Base-by-base conservation (phyloP, 2,329 filamentous ascomycete genomes). In the Colletotrichum sp. region DNA sequence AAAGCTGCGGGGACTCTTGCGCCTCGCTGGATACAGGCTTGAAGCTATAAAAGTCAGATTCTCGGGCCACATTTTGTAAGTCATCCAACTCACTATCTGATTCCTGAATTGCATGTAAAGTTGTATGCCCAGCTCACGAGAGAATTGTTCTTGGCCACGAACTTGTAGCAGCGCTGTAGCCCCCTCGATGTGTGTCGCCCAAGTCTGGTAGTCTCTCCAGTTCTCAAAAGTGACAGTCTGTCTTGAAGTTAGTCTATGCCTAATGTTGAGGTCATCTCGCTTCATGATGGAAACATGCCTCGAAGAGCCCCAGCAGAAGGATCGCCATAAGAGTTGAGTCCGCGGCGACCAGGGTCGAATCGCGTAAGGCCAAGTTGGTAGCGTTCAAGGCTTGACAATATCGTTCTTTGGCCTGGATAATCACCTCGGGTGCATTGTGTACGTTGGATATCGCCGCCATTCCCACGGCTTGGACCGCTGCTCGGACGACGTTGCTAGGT, bases 381-480 rank as follows among this genome's bases (percentile, higher is more conserved):
- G 69, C 64, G 1, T 66, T 58, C 29, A 80, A 51, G 2, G 79
- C 78, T 54, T 51, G 38, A 4, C 72, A 68, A 29, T 80, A 80
- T 31, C 72, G 47, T 43, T 75, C 71, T 65, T 75, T 76, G 5
- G 79, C 74, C 29, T 66, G 76, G 6, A 70, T 43, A 6, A 66
- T 72, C 55, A 78, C 57, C 4, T 70, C 8, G 2, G 79, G 78
- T 2, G 76, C 74, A n/a, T 78, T 65, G 7, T 34, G 75, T 2
- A 77, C 63, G 58, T 79, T 80, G 6, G 78, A 77, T 21, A 80
- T 76, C 6, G 77, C 78, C 11, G 79, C 78, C 76, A 80, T 77
- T 8, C 79, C 79, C 8, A 75, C 76, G 16, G 79, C 79, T 62
- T 80, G 78, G 13, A 80, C 78, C 7, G 76, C 75, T 7, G 63